Percentiles rank a stretch among this genome's conserved stretches.
These are phyloP conservation scores for Aegilops speltoides DNA, from an alignment of 176 grass and related monocot genomes.

Conservation along the genomic window DNA sequence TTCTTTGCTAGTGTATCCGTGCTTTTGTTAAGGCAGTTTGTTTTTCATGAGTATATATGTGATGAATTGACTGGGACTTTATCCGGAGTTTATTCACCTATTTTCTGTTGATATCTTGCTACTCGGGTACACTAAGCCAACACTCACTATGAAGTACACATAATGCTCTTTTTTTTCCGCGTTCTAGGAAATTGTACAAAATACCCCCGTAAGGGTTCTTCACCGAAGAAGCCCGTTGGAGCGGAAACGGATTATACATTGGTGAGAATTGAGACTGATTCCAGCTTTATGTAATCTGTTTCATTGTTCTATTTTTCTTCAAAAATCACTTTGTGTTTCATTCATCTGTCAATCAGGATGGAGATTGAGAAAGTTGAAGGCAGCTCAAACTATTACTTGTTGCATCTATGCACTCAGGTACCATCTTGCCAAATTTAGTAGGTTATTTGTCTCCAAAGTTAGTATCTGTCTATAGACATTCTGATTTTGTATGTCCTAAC, in stretches of 20 bases:
- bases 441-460: not conserved
- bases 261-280: conserved; percentile 60
- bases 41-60: conserved; percentile 6
- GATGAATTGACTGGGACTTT: not conserved
- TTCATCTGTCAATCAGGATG: conserved; percentile 67
- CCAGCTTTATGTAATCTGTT: conserved; percentile 7
- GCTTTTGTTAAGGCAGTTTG: not conserved
- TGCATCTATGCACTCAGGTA: conserved; percentile 96
- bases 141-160: not conserved
- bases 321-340: not conserved
- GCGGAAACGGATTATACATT: conserved; percentile 81
- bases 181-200: conserved; percentile 81
- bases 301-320: not conserved
- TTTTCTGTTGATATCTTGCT: not conserved
- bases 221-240: conserved; percentile 88
- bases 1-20: not conserved
- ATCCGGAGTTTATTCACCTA: not conserved
- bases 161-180: not conserved
- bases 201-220: conserved; percentile 86
- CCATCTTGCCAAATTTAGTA: not conserved
- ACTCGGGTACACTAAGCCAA: not conserved
- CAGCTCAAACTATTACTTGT: conserved; percentile 69
- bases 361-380: conserved; percentile 65
- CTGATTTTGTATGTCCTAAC: not conserved
- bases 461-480: not conserved